Evolutionary conservation across 2,329 filamentous ascomycete species (phyloP).

Genomic region (Ilyonectria robusta): DNA sequence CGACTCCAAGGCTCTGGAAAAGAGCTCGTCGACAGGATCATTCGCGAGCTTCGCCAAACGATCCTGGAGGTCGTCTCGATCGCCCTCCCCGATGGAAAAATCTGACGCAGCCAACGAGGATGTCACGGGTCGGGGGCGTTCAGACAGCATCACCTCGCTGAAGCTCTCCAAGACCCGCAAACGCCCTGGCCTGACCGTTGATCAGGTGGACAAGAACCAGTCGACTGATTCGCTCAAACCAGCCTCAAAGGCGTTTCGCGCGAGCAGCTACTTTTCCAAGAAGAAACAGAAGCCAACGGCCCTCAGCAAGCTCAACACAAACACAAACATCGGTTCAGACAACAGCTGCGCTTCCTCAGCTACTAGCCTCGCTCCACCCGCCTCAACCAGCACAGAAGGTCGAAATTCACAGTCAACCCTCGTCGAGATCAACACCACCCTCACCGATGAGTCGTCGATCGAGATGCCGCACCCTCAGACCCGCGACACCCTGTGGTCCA

Average conservation of each 20-base stretch:
- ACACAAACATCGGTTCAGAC: slow-evolving; percentile 52
- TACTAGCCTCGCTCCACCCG: slow-evolving; percentile 60
- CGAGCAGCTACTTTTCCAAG: slow-evolving; percentile 65
- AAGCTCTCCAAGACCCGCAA: slow-evolving; percentile 48
- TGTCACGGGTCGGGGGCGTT: slow-evolving; percentile 40
- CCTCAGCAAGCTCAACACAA: slow-evolving; percentile 57
- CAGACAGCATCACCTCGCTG: slow-evolving; percentile 43
- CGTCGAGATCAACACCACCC: slow-evolving; percentile 55
- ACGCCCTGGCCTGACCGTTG: slow-evolving; percentile 47
- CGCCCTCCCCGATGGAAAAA: slow-evolving; percentile 61
- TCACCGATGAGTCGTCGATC: slow-evolving; percentile 61
- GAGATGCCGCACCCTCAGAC: slow-evolving; percentile 58
- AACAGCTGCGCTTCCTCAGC: slow-evolving; percentile 64
- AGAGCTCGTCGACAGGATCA: slow-evolving; percentile 58
- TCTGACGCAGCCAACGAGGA: slow-evolving; percentile 43
- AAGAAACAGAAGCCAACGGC: slow-evolving; percentile 61
- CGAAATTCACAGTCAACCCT: slow-evolving; percentile 57
- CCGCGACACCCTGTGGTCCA: slow-evolving; percentile 69
- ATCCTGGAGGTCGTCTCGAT: slow-evolving; percentile 67
- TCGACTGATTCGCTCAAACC: slow-evolving; percentile 55
- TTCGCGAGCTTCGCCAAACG: slow-evolving; percentile 66
- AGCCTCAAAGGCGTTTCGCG: slow-evolving; percentile 58
- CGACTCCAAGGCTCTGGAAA: slow-evolving; percentile 51
- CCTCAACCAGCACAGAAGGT: slow-evolving; percentile 54
- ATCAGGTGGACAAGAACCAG: slow-evolving; percentile 44